Evolutionary conservation across 176 grass and related monocot species (phyloP).

Genomic region (Elymus sibiricus): DNA sequence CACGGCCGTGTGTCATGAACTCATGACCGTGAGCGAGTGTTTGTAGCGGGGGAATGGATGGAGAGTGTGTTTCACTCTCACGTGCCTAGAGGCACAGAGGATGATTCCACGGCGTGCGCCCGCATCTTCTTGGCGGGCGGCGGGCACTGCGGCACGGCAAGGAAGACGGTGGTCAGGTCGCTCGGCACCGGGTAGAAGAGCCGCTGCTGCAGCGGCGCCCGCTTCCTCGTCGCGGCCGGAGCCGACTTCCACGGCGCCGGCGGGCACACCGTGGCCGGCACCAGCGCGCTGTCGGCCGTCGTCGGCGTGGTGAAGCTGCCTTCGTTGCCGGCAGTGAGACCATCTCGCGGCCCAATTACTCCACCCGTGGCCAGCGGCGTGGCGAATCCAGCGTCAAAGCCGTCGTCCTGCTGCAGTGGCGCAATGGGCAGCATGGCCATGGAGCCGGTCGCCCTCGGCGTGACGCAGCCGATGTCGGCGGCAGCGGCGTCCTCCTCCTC

Average conservation of each 20-base stretch:
- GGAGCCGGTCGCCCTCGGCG: not conserved
- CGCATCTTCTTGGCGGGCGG: slow-evolving; percentile 54
- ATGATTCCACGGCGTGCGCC: slow-evolving; percentile 27
- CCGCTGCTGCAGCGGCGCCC: not conserved
- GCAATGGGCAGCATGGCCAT: no score
- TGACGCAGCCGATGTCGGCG: slow-evolving; percentile 23
- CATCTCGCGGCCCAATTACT: not conserved
- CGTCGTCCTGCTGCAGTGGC: not conserved
- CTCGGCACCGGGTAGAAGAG: slow-evolving; percentile 55
- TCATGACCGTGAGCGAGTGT: not conserved
- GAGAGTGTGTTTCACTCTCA: no score
- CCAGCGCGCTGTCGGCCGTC: slow-evolving; percentile 21
- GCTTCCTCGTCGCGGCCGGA: slow-evolving; percentile 43
- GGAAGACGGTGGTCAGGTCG: slow-evolving; percentile 60
- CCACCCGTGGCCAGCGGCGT: slow-evolving; percentile 31
- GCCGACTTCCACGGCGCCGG: slow-evolving; percentile 58
- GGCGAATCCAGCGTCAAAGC: slow-evolving; percentile 3
- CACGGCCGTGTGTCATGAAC: not conserved
- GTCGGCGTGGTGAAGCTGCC: slow-evolving; percentile 59
- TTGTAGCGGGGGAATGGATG: not conserved
- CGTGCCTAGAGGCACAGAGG: not conserved
- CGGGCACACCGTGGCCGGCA: slow-evolving; percentile 43
- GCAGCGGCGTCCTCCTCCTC: not conserved
- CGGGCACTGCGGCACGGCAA: not conserved
- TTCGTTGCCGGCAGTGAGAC: not conserved